Conservation (phyloP, 1,284 basidiomycete species). For the Ganoderma sp. region DNA sequence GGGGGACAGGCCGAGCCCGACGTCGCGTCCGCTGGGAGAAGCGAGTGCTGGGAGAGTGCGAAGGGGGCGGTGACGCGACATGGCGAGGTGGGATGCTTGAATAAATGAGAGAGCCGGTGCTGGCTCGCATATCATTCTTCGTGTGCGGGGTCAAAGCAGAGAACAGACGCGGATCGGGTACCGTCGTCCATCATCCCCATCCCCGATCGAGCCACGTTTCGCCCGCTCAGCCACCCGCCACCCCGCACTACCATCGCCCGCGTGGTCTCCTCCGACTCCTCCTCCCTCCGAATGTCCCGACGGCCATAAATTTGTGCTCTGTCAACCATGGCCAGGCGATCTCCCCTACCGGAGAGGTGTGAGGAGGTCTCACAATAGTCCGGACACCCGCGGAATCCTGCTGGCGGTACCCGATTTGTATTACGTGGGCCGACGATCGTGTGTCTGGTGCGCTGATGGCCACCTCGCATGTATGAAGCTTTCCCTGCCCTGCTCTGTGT, state of each 20-base stretch:
- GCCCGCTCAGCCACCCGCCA: not conserved
- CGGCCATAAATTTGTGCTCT: not conserved
- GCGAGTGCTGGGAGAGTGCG: not conserved
- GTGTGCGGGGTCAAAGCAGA: not conserved
- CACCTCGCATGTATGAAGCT: not conserved
- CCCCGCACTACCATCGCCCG: not conserved
- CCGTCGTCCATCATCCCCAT: not conserved
- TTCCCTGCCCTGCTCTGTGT: not conserved
- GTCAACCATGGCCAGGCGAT: not conserved
- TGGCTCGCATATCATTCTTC: not conserved
- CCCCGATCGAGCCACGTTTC: not conserved
- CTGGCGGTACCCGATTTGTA: not conserved
- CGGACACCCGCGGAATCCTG: not conserved
- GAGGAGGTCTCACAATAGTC: not conserved
- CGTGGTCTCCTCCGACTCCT: too few species aligned
- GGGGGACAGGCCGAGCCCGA: not conserved
- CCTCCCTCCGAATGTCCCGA: not conserved
- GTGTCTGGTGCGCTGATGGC: not conserved
- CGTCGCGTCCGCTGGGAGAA: not conserved
- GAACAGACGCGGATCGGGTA: not conserved
- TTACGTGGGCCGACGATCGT: not conserved
- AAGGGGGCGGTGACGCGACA: not conserved
- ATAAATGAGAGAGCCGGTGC: conserved; percentile 3
- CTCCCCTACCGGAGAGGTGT: not conserved
- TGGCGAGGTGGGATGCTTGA: not conserved